Evolutionary conservation across 805 yeast species (phyloP).

Genomic region (Aciculoconidium aculeatum): DNA sequence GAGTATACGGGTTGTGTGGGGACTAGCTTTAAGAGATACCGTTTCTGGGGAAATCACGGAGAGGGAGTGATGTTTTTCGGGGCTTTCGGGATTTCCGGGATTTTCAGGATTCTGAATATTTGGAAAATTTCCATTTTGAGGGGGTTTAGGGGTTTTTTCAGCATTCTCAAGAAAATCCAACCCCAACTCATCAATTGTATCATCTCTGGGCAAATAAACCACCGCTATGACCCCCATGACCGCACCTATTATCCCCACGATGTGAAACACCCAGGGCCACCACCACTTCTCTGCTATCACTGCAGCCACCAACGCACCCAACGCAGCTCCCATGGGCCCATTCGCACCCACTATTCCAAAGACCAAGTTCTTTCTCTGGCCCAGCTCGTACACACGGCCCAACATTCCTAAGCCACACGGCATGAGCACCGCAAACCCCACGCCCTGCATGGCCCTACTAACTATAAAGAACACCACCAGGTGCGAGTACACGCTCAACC

Average conservation of each 20-base stretch:
- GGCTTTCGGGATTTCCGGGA: conserved; percentile 4
- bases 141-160: too few relatives aligned
- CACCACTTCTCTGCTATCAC: conserved; percentile 38
- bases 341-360: conserved; percentile 54
- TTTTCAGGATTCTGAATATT: too few relatives aligned
- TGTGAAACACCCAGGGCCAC: conserved; percentile 63
- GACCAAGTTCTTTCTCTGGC: conserved; percentile 45
- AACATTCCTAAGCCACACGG: conserved; percentile 60
- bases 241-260: conserved; percentile 36
- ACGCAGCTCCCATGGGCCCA: conserved; percentile 57
- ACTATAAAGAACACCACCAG: conserved; percentile 43
- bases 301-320: conserved; percentile 50
- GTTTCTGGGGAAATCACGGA: too few relatives aligned
- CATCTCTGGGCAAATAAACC: conserved; percentile 23
- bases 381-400: conserved; percentile 37
- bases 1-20: too few relatives aligned
- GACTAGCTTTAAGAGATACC: too few relatives aligned
- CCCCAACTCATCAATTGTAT: too few relatives aligned
- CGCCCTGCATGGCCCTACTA: conserved; percentile 54
- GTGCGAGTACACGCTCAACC: conserved; percentile 47
- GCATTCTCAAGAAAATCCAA: too few relatives aligned
- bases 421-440: conserved; percentile 53
- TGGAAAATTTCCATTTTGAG: too few relatives aligned
- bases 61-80: conserved; percentile 10
- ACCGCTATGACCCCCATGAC: conserved; percentile 24